phyloP scores from a whole-genome alignment of 2,329 filamentous ascomycete genomes.

The Ophiostoma sp. region DNA sequence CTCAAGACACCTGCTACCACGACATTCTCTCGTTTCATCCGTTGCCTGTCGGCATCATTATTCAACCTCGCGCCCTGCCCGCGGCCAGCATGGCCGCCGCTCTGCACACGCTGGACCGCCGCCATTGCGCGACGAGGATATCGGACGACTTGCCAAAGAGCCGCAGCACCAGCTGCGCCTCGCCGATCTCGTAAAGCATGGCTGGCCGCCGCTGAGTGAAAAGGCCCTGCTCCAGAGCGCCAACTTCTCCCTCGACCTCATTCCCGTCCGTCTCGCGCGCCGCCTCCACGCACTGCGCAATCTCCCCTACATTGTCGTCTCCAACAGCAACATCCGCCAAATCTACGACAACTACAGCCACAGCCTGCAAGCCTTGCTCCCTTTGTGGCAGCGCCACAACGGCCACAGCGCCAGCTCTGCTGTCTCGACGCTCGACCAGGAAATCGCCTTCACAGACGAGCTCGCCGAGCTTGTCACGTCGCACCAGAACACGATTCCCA shows the following conservation, averaged over 20 bases:
- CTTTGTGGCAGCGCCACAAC: conserved; percentile 57
- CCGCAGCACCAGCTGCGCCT: conserved; percentile 77
- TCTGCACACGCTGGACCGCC: conserved; percentile 11
- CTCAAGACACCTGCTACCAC: neutral
- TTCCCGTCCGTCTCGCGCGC: conserved; percentile 87
- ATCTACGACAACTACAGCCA: conserved; percentile 97
- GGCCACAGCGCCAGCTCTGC: neutral
- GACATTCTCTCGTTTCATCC: neutral
- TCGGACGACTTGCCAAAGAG: conserved; percentile 69
- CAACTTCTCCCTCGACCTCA: conserved; percentile 89
- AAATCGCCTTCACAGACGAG: conserved; percentile 84
- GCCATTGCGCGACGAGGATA: conserved; percentile 60
- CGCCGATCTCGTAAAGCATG: conserved; percentile 78
- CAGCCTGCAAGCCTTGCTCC: conserved; percentile 82
- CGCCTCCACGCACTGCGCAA: conserved; percentile 90
- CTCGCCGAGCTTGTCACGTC: conserved; percentile 94
- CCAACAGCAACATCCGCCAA: conserved; percentile 88
- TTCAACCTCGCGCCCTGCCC: neutral
- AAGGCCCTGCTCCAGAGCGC: conserved; percentile 80
- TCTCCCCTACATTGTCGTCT: conserved; percentile 94
- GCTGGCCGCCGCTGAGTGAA: conserved; percentile 76
- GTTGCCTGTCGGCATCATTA: neutral
- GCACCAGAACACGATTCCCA: conserved; percentile 89
- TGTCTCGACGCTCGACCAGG: conserved; percentile 71
- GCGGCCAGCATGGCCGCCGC: neutral